phyloP scores from a whole-genome alignment of 2,329 filamentous ascomycete species.

The Epichloe coenophiala region DNA sequence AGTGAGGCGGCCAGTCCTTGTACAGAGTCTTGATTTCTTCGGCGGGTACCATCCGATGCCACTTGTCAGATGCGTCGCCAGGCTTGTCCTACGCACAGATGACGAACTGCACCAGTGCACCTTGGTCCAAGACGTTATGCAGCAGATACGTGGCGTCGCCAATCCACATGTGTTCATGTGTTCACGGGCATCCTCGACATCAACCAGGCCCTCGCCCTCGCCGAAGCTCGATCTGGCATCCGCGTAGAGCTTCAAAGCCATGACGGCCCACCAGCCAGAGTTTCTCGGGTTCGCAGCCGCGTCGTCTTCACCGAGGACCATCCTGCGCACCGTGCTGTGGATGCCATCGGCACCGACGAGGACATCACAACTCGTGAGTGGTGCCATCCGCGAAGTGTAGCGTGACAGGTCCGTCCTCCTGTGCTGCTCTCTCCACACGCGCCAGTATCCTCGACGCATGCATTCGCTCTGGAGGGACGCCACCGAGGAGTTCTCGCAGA shows the following conservation, averaged over 20 bases:
- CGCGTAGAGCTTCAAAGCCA: background rate
- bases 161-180: too few relatives aligned
- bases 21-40: background rate
- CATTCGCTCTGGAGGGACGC: conserved; percentile 4
- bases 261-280: conserved; percentile 1
- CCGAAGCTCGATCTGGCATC: background rate
- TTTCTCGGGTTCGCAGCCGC: background rate
- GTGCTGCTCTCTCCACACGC: background rate
- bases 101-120: background rate
- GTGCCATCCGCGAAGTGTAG: conserved; percentile 10
- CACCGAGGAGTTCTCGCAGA: conserved; percentile 9
- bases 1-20: background rate
- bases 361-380: conserved; percentile 7
- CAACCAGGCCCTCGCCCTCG: too few relatives aligned
- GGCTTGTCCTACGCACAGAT: too few relatives aligned
- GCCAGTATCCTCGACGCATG: conserved; percentile 8
- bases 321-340: conserved; percentile 8
- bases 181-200: too few relatives aligned
- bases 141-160: background rate
- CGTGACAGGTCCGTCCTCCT: background rate
- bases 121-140: conserved; percentile 1
- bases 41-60: too few relatives aligned
- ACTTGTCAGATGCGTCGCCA: too few relatives aligned
- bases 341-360: conserved; percentile 12
- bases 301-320: conserved; percentile 7